Evolutionary conservation across 768 basidiomycete species (phyloP), one percentile per base, ranked within the genome.

Genomic region (Tricholoma hemisulphureum): DNA sequence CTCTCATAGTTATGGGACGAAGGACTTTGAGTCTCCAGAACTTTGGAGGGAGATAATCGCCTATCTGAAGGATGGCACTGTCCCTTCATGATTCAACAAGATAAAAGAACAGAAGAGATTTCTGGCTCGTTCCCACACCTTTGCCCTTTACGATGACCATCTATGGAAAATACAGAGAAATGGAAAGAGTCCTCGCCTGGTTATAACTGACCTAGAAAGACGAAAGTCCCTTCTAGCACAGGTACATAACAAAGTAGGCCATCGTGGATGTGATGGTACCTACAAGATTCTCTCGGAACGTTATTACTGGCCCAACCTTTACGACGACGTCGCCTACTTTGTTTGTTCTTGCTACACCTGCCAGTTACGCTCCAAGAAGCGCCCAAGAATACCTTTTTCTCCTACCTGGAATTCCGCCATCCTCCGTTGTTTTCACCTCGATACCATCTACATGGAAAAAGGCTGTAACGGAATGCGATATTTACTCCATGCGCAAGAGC

Each of bases 271-370:
- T 0, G 67, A 74, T 23, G 58, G 66, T 0, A 67, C 68, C 0
- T 71, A 65, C 53, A 39, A 49, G 3, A 32, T 55, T 24, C 58
- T 74, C 1, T 11, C 35, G 0, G 65, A 74, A 6, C 57, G 66
- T 0, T 71, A 67, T 34, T 75, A 72, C 61, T 76, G 75, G 76
- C 77, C 71, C 0, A 66, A 71, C 46, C 70, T 39, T 72, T 14
- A 20, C 56, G 29, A 31, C 2, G 70, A 65, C n/a, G n/a, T n/a
- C n/a, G n/a, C n/a, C n/a, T n/a, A n/a, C 52, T 71, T 68, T 28
- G 61, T 74, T 0, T 48, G 65, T 3, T 72, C 73, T 0, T 76
- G 75, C n/a, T 58, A 59, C 67, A 10, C 54, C 63, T 77, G 74
- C 28, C 74, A 77, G 50, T 58, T 67, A 10, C 57, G 63, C 0